These are phyloP conservation scores for Piper longum DNA, from an alignment of 164 flowering plant genomes.

Conservation along the genomic window DNA sequence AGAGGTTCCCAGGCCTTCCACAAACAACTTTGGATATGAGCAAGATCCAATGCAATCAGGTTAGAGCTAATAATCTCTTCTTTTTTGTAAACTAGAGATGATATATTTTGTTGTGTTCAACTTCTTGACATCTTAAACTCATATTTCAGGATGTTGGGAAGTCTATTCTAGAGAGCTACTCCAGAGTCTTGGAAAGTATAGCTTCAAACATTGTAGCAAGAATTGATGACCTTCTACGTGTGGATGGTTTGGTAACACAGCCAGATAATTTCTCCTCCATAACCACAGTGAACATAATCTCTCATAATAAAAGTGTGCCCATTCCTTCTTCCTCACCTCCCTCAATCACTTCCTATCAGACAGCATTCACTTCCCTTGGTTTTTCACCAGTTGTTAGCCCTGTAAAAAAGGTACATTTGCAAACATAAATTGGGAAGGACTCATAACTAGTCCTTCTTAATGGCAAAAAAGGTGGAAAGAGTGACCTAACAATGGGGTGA, in stretches of 20 bases:
- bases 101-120: background rate
- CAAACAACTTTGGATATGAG: slow-evolving; percentile 80
- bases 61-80: slow-evolving; percentile 6
- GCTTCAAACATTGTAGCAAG: slow-evolving; percentile 85
- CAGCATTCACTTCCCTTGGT: slow-evolving; percentile 42
- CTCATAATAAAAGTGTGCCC: slow-evolving; percentile 45
- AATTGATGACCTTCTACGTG: slow-evolving; percentile 83
- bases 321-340: slow-evolving; percentile 37
- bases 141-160: slow-evolving; percentile 79
- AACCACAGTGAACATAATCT: slow-evolving; percentile 35
- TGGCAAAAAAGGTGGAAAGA: slow-evolving; percentile 5
- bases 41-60: slow-evolving; percentile 96
- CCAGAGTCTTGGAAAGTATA: slow-evolving; percentile 94
- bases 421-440: slow-evolving; percentile 4
- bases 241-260: slow-evolving; percentile 66
- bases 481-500: background rate
- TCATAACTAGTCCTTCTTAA: slow-evolving; percentile 2
- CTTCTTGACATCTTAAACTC: background rate
- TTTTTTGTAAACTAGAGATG: background rate
- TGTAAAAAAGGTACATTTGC: slow-evolving; percentile 20
- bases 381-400: slow-evolving; percentile 64
- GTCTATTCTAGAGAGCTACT: slow-evolving; percentile 92
- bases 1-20: slow-evolving; percentile 71
- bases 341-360: slow-evolving; percentile 59
- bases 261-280: slow-evolving; percentile 44